Evolutionary conservation across 2,329 filamentous ascomycete genomes (phyloP).

Genomic region (Ophiostoma angusticollis): DNA sequence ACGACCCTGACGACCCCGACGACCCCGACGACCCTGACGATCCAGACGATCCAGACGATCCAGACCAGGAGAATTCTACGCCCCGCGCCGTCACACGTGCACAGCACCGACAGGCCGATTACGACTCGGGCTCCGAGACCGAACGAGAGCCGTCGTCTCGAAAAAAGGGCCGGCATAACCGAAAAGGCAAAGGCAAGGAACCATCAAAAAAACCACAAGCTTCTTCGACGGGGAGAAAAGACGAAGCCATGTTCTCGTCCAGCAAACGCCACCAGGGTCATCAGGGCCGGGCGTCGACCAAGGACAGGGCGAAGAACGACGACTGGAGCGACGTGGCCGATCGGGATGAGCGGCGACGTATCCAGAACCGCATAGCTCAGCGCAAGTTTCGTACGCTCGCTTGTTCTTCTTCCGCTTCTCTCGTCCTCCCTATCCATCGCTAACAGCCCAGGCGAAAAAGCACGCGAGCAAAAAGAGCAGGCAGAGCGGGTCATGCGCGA

Average conservation of each 20-base stretch:
- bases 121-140: slow-evolving; percentile 21
- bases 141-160: slow-evolving; percentile 11
- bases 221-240: background rate
- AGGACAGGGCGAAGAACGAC: slow-evolving; percentile 37
- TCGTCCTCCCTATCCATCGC: background rate
- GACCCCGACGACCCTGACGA: background rate
- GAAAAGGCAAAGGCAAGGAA: slow-evolving; percentile 1
- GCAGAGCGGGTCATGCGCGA: slow-evolving; percentile 51
- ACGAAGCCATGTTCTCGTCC: slow-evolving; percentile 18
- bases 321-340: slow-evolving; percentile 61
- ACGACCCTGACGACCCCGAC: no score
- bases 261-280: slow-evolving; percentile 8
- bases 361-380: slow-evolving; percentile 66
- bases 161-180: background rate
- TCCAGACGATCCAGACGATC: background rate
- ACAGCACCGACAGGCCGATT: background rate
- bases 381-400: slow-evolving; percentile 59
- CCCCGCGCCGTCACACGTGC: background rate
- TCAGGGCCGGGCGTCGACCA: slow-evolving; percentile 20
- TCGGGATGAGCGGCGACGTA: slow-evolving; percentile 56
- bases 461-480: slow-evolving; percentile 53
- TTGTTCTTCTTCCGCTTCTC: background rate
- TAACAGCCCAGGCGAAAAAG: slow-evolving; percentile 49
- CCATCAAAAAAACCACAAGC: background rate
- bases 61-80: slow-evolving; percentile 1